Evolutionary conservation across 1,284 basidiomycete genomes (phyloP), one percentile per base, ranked within the genome.

Genomic region (Sparassis latifolia): DNA sequence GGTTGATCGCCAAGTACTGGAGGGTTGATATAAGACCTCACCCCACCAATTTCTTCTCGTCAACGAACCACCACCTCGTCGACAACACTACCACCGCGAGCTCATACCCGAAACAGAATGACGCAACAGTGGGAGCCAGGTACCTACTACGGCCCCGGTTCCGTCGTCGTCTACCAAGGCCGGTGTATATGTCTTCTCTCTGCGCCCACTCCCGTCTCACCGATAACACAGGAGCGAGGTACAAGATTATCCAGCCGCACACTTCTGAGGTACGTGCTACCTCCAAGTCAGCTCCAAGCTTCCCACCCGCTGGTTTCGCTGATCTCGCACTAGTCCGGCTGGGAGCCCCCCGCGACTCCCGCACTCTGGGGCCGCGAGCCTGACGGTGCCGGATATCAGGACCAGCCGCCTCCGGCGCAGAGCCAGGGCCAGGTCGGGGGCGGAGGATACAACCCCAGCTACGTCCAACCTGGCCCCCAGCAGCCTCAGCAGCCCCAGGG

Each of bases 241-340:
- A 87, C 71, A 82, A 78, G 65, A 82, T 82, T 67, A 79, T 87
- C 57, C 84, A 87, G 62, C 69, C 82, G 10, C 86, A 89, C 66
- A 68, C 65, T 44, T 86, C 85, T 30, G 82, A 86, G 74, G 84
- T 78, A 51, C 43, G 64, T 55, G 3, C 4, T 4, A 30, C 20
- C 3, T 35, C 31, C 20, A 20, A 20, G 20, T 20, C 20, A 20
- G 20, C 20, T 20, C 20, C 20, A 20, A 20, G 20, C 20, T 20
- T 20, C 20, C 20, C 20, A 20, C 20, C 20, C 20, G 20, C 20
- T 20, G 20, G 20, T 20, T 20, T 20, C 20, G 20, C 20, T 20
- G 20, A 20, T 20, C 20, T 20, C 20, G 20, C 20, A 20, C 20
- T 57, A 86, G 81, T 51, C 69, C 33, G 83, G 85, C 56, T 88